Evolutionary conservation across 805 yeast genomes (phyloP).

Genomic region (Suhomyces sp.): DNA sequence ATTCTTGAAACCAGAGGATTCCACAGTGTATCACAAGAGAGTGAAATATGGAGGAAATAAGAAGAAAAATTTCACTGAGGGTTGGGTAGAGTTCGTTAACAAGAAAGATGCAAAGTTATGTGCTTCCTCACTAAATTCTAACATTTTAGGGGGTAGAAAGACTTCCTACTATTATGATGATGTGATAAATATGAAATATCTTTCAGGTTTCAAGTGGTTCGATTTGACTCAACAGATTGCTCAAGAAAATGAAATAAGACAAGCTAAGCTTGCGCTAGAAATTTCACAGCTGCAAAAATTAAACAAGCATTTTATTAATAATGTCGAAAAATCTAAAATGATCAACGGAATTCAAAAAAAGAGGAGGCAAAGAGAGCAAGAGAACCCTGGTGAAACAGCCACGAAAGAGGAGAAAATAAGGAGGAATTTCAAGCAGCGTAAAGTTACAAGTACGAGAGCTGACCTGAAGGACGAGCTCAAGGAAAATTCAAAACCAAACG

Average conservation of each 20-base stretch:
- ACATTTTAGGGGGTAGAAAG: slow-evolving; percentile 88
- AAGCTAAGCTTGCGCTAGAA: slow-evolving; percentile 83
- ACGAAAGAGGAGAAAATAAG: slow-evolving; percentile 36
- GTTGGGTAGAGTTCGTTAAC: slow-evolving; percentile 90
- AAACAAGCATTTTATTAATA: slow-evolving; percentile 77
- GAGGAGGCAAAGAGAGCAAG: slow-evolving; percentile 29
- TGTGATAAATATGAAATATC: slow-evolving; percentile 83
- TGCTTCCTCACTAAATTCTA: slow-evolving; percentile 82
- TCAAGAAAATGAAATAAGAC: slow-evolving; percentile 83
- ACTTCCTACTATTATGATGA: slow-evolving; percentile 91
- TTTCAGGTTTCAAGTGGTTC: slow-evolving; percentile 92
- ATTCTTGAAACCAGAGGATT: slow-evolving; percentile 83
- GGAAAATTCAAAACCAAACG: slow-evolving; percentile 35
- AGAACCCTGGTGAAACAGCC: slow-evolving; percentile 19
- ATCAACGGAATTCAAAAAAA: slow-evolving; percentile 61
- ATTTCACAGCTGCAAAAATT: slow-evolving; percentile 83
- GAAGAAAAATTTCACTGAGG: slow-evolving; percentile 83
- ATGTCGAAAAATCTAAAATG: slow-evolving; percentile 85
- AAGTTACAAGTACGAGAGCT: slow-evolving; percentile 64
- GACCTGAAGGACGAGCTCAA: slow-evolving; percentile 52
- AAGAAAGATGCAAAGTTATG: slow-evolving; percentile 88
- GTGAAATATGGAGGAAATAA: slow-evolving; percentile 90
- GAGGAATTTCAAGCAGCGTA: slow-evolving; percentile 68
- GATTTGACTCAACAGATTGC: slow-evolving; percentile 93
- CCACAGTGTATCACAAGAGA: slow-evolving; percentile 58